Percentiles rank a stretch among this genome's conserved stretches.
These are phyloP conservation scores for Fusarium drepaniforme DNA, from an alignment of 2,329 filamentous ascomycete genomes.

Conservation along the genomic window DNA sequence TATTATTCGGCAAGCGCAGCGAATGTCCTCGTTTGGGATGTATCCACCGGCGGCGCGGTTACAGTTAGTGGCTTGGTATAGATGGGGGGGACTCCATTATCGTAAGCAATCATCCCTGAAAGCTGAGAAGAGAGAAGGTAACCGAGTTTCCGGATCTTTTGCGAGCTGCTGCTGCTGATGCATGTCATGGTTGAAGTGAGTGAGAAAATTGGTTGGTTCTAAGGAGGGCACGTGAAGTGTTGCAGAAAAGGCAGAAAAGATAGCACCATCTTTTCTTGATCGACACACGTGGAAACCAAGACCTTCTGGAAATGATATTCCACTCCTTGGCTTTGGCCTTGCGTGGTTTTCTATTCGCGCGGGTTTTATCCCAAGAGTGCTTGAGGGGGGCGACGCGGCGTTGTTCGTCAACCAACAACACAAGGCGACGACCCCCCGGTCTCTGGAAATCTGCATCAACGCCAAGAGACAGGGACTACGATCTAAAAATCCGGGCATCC, in stretches of 20 bases:
- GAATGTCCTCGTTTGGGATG: neutral
- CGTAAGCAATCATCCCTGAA: neutral
- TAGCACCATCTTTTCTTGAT: neutral
- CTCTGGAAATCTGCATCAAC: neutral
- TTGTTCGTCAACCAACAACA: neutral
- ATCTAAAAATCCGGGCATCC: neutral
- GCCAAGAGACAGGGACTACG: neutral
- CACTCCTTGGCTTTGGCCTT: neutral
- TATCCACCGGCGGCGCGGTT: neutral
- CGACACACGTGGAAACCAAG: neutral
- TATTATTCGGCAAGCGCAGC: neutral
- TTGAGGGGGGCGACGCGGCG: neutral
- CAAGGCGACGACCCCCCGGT: neutral
- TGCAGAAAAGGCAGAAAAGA: neutral
- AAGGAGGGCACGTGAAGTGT: neutral
- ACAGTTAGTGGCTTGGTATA: neutral
- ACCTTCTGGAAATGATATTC: neutral
- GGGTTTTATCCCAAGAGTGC: neutral
- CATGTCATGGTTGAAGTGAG: neutral
- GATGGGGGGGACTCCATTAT: neutral
- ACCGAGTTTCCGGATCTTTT: neutral
- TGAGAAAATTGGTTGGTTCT: neutral
- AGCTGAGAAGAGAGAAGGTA: neutral
- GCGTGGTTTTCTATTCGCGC: neutral
- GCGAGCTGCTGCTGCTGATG: neutral